These are phyloP conservation scores for Gossypium sturtianum DNA, from an alignment of 345 rosid species.

Conservation along the genomic window DNA sequence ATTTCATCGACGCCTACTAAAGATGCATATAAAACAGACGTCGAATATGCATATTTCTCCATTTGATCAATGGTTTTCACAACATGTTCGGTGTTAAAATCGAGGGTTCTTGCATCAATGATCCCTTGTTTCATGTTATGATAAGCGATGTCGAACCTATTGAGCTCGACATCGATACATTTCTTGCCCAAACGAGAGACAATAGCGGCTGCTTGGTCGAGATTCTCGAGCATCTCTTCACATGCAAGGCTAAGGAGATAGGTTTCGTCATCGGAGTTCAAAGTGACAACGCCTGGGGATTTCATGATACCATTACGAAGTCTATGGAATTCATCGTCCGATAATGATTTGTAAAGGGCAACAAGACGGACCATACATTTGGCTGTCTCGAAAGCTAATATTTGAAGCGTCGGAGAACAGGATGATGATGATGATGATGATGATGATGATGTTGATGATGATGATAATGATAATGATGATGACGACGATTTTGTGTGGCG, in stretches of 20 bases:
- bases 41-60: conserved; percentile 32
- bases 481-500: conserved; percentile 11
- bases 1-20: conserved; percentile 27
- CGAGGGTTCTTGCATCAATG: conserved; percentile 6
- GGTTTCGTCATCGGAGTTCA: conserved; percentile 33
- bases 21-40: conserved; percentile 22
- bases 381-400: conserved; percentile 47
- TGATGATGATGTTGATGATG: no score
- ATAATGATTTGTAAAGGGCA: conserved; percentile 29
- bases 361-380: conserved; percentile 43
- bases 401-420: conserved; percentile 25
- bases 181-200: conserved; percentile 29
- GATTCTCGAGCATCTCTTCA: conserved; percentile 41
- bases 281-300: conserved; percentile 32
- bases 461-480: no score
- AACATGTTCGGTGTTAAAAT: conserved; percentile 17
- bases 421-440: not conserved
- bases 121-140: conserved; percentile 24
- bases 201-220: conserved; percentile 21
- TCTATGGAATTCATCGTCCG: conserved; percentile 25
- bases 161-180: conserved; percentile 26
- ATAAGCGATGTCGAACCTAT: conserved; percentile 25
- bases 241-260: conserved; percentile 35
- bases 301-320: conserved; percentile 25
- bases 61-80: conserved; percentile 29